Percentiles rank a stretch among this genome's conserved stretches.
Conservation (phyloP, 108 stramenopile species). For the Nannochloropsis gaditana region DNA sequence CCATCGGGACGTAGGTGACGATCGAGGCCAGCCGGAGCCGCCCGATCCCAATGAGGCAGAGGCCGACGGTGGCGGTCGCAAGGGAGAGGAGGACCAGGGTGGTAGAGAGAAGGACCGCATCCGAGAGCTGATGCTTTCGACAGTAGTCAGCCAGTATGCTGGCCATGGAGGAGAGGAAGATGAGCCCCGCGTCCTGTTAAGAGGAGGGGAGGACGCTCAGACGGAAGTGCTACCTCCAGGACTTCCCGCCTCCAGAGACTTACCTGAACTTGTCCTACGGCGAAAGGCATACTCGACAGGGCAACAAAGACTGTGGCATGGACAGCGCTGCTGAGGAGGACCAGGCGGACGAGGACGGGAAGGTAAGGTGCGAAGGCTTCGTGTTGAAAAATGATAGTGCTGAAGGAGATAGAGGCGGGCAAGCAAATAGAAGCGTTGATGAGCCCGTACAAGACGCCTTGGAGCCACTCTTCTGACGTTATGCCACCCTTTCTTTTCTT, state of each 20-base stretch:
- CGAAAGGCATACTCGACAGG: conserved; percentile 76
- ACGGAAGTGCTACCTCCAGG: not conserved
- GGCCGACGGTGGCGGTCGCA: conserved; percentile 20
- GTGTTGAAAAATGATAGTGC: conserved; percentile 50
- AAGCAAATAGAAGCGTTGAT: conserved; percentile 44
- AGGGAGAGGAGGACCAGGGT: not conserved
- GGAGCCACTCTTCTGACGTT: not conserved
- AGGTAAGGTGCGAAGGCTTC: conserved; percentile 36
- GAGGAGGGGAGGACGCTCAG: not conserved
- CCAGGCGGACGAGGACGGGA: conserved; percentile 47
- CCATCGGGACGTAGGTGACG: conserved; percentile 84
- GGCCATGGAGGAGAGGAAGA: conserved; percentile 86
- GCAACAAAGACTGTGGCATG: conserved; percentile 82
- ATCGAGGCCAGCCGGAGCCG: conserved; percentile 70
- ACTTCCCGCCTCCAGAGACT: not conserved
- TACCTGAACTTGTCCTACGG: conserved; percentile 82
- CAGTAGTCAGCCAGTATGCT: conserved; percentile 60
- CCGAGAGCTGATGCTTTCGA: conserved; percentile 54
- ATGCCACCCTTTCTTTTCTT: not conserved
- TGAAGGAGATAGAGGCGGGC: conserved; percentile 47
- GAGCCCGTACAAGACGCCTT: conserved; percentile 34
- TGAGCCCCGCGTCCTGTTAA: conserved; percentile 82
- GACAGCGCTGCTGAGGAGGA: conserved; percentile 73
- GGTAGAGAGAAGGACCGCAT: conserved; percentile 40
- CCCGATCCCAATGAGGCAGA: conserved; percentile 66